Percentiles rank a stretch among this genome's conserved stretches.
These are phyloP conservation scores for Cercospora sesami DNA, from an alignment of 2,329 filamentous ascomycete genomes.

Conservation along the genomic window DNA sequence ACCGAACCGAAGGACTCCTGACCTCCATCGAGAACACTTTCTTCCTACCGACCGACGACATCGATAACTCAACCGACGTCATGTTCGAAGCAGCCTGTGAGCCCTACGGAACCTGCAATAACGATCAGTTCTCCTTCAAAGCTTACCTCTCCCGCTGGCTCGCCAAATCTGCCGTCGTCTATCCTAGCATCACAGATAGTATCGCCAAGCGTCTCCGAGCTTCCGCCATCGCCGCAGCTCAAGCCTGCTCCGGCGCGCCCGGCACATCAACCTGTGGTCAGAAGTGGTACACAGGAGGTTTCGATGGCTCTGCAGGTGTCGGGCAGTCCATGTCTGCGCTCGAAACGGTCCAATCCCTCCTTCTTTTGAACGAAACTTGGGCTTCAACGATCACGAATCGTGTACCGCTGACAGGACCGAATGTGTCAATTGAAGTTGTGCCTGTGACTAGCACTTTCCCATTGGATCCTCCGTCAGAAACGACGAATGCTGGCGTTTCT, in stretches of 20 bases:
- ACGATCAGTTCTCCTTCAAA: slow-evolving; percentile 74
- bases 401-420: slow-evolving; percentile 20
- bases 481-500: slow-evolving; percentile 7
- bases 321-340: slow-evolving; percentile 48
- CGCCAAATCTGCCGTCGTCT: slow-evolving; percentile 46
- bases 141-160: slow-evolving; percentile 70
- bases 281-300: slow-evolving; percentile 48
- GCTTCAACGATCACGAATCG: not conserved
- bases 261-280: slow-evolving; percentile 47
- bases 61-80: slow-evolving; percentile 51
- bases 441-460: slow-evolving; percentile 30
- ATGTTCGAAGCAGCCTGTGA: slow-evolving; percentile 70
- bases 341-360: slow-evolving; percentile 48
- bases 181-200: slow-evolving; percentile 44
- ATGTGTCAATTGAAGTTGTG: slow-evolving; percentile 25
- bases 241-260: slow-evolving; percentile 45
- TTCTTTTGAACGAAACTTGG: slow-evolving; percentile 31
- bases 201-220: slow-evolving; percentile 43
- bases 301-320: slow-evolving; percentile 45
- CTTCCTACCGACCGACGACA: slow-evolving; percentile 54
- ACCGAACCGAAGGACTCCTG: slow-evolving; percentile 61
- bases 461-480: slow-evolving; percentile 22
- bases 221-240: slow-evolving; percentile 47
- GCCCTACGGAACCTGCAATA: slow-evolving; percentile 59
- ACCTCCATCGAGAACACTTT: slow-evolving; percentile 48